These are phyloP conservation scores for Fusarium citri DNA, from an alignment of 2,329 filamentous ascomycete genomes.

Conservation along the genomic window DNA sequence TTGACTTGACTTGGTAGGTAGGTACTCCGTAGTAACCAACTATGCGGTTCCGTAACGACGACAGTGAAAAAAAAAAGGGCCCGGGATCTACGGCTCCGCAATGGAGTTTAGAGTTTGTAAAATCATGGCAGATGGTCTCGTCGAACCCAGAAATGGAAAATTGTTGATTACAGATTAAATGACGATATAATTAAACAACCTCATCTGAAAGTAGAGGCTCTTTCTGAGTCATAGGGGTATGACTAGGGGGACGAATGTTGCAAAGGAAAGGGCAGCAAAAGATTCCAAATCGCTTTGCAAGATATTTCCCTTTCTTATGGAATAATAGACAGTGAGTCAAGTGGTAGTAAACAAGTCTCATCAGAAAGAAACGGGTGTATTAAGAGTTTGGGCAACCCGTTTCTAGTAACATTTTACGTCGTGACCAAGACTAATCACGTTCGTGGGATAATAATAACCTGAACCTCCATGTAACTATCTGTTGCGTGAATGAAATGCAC, in stretches of 20 bases:
- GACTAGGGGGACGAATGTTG: neutral
- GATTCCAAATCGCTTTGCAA: neutral
- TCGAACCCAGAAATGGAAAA: neutral
- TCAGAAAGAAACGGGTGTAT: too few species aligned
- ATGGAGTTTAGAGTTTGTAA: conserved; percentile 27
- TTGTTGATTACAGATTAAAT: neutral
- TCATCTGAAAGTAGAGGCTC: neutral
- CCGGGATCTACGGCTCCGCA: conserved; percentile 13
- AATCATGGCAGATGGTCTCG: conserved; percentile 18
- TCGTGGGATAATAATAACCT: neutral
- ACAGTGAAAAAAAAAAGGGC: neutral
- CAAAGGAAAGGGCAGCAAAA: neutral
- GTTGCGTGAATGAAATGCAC: neutral
- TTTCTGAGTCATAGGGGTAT: neutral
- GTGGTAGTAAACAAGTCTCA: neutral
- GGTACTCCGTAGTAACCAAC: neutral
- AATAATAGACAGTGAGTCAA: neutral
- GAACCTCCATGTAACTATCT: too few species aligned
- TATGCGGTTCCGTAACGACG: conserved; percentile 14
- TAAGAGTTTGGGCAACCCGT: neutral
- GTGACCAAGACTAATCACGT: neutral
- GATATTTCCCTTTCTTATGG: neutral
- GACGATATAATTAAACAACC: neutral
- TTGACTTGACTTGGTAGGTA: too few species aligned
- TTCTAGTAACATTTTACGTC: neutral